Conservation (phyloP, 2,329 filamentous ascomycete species). For the Cytospora piceicola region DNA sequence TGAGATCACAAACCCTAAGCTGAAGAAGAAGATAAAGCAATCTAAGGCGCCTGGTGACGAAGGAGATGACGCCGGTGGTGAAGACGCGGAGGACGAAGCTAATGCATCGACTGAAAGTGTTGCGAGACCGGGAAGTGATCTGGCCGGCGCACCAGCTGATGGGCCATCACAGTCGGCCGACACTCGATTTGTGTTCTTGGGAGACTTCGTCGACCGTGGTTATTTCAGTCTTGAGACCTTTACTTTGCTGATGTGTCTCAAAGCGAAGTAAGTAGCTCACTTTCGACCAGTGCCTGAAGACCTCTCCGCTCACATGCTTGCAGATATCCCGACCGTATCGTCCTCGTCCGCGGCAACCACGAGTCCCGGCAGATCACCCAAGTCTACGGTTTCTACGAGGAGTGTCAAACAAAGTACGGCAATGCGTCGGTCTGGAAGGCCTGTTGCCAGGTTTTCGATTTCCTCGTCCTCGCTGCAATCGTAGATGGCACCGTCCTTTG, state of each 20-base stretch:
- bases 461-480: conserved; percentile 92
- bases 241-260: conserved; percentile 93
- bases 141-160: conserved; percentile 40
- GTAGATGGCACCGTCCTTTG: conserved; percentile 99
- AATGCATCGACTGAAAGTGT: conserved; percentile 52
- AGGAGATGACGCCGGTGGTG: conserved; percentile 38
- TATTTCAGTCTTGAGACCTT: conserved; percentile 99
- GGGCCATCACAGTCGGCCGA: conserved; percentile 53
- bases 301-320: conserved; percentile 39
- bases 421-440: conserved; percentile 99
- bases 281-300: conserved; percentile 15
- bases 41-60: conserved; percentile 50
- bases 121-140: conserved; percentile 44
- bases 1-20: conserved; percentile 83
- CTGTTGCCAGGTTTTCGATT: conserved; percentile 99
- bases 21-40: conserved; percentile 82
- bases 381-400: conserved; percentile 98
- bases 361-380: conserved; percentile 97
- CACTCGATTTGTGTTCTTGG: conserved; percentile 65
- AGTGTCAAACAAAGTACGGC: conserved; percentile 97
- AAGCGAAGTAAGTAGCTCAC: conserved; percentile 60
- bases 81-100: conserved; percentile 54
- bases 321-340: conserved; percentile 92
- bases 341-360: conserved; percentile 96
- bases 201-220: conserved; percentile 96